A percentile compares a stretch with the other conserved stretches of the same genome.
These are phyloP conservation scores for Cyamopsis tetragonoloba DNA, from an alignment of 306 rosid genomes.

Conservation along the genomic window DNA sequence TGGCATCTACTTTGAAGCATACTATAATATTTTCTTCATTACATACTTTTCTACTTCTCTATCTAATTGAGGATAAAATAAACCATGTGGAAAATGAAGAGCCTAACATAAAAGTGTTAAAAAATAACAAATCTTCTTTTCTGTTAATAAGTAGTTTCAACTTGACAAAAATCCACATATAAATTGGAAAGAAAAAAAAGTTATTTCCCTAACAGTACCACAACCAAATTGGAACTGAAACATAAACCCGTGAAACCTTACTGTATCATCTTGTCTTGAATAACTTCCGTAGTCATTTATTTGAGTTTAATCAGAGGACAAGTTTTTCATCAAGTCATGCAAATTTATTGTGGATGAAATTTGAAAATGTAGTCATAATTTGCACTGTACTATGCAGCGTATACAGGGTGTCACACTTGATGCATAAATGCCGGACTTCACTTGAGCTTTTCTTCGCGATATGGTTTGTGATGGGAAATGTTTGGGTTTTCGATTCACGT, in stretches of 20 bases:
- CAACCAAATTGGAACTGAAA: background rate
- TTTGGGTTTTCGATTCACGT: slow-evolving; percentile 90
- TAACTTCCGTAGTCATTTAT: background rate
- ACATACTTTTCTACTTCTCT: background rate
- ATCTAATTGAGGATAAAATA: background rate
- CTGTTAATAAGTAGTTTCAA: background rate
- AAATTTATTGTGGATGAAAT: background rate
- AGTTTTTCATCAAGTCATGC: background rate
- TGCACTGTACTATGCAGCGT: background rate
- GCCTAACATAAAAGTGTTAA: background rate
- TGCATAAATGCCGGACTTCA: slow-evolving; percentile 73
- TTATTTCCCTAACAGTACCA: background rate
- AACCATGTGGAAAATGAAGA: slow-evolving; percentile 15
- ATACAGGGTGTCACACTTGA: slow-evolving; percentile 70
- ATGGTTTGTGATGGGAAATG: slow-evolving; percentile 99
- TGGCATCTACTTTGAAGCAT: slow-evolving; percentile 1
- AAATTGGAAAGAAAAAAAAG: background rate
- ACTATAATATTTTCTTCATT: slow-evolving; percentile 10
- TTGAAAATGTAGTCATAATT: background rate
- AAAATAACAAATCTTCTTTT: background rate
- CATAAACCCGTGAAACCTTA: background rate
- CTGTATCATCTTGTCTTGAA: slow-evolving; percentile 15
- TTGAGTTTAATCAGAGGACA: background rate
- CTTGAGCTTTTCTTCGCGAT: slow-evolving; percentile 92
- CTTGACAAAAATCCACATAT: background rate